Evolutionary conservation across 2,329 filamentous ascomycete genomes (phyloP).

Genomic region (Pezicula carpinea): DNA sequence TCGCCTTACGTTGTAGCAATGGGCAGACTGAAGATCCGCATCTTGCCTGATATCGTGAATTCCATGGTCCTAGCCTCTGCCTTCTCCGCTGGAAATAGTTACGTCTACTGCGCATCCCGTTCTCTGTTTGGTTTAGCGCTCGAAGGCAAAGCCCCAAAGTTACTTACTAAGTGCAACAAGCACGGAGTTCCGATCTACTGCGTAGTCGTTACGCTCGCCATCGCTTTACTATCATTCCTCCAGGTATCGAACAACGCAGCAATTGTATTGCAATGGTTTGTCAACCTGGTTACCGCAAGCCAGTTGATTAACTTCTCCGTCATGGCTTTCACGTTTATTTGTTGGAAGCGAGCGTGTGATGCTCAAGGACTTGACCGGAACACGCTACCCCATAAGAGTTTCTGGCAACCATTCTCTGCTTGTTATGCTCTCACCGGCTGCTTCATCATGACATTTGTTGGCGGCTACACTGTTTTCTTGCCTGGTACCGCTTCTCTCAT

Average conservation of each 20-base stretch:
- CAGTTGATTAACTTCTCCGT: slow-evolving; percentile 50
- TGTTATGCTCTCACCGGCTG: slow-evolving; percentile 47
- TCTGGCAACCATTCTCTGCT: slow-evolving; percentile 53
- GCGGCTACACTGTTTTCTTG: slow-evolving; percentile 58
- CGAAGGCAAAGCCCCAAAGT: slow-evolving; percentile 42
- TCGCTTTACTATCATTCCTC: slow-evolving; percentile 57
- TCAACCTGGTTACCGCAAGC: slow-evolving; percentile 50
- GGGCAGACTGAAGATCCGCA: slow-evolving; percentile 46
- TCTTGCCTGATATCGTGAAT: slow-evolving; percentile 58
- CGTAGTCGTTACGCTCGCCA: slow-evolving; percentile 48
- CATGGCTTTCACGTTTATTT: slow-evolving; percentile 51
- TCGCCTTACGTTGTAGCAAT: slow-evolving; percentile 51
- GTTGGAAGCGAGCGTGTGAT: slow-evolving; percentile 47
- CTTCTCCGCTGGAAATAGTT: slow-evolving; percentile 51
- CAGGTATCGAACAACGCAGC: slow-evolving; percentile 52
- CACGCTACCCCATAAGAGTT: slow-evolving; percentile 45
- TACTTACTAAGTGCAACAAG: slow-evolving; percentile 44
- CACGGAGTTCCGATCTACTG: slow-evolving; percentile 57
- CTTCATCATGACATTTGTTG: slow-evolving; percentile 55
- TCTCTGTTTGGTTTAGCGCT: slow-evolving; percentile 47
- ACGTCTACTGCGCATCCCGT: slow-evolving; percentile 43
- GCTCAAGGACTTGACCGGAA: slow-evolving; percentile 39
- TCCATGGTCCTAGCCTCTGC: slow-evolving; percentile 49
- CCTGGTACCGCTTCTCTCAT: slow-evolving; percentile 27
- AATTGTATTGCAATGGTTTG: slow-evolving; percentile 57